Base-by-base conservation (phyloP, 192 early-diverging fungal genomes). In the Entophlyctis luteolus region DNA sequence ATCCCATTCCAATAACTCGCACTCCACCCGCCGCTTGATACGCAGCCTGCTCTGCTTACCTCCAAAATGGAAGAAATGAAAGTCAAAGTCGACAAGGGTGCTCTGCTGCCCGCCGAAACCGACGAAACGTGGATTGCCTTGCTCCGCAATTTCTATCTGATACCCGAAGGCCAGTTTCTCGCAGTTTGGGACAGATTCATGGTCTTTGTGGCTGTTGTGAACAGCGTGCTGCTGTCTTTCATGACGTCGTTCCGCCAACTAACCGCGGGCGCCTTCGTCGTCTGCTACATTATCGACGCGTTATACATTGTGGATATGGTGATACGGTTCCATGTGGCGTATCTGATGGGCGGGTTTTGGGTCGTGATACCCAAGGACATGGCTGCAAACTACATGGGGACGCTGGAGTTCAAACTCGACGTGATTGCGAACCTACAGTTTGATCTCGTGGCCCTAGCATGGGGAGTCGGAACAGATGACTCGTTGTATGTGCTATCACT, bases 331-430 rank as follows among this genome's bases (percentile, higher is more conserved):
- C 79, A 81, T 63, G 58, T 79, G 14, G 77, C 79, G n/a, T 81
- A 81, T 60, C 68, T 81, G 5, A 66, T 73, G 18, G 63, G 68
- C 25, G 79, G 79, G 34, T 81, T 81, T 56, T 81, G 77, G 77
- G 79, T 81, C 27, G 77, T 81, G 14, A 79, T 81, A 49, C 79
- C 79, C 2, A 73, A 71, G 39, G 79, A 81, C 55, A 81, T 81
- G 79, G 70, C 70, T 32, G 14, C 73, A 53, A 62, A 77, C 59
- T 81, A 81, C 38, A 34, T 79, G 6, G 45, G 36, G 22, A 74
- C 77, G 12, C 58, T 42, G 35, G 77, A 81, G 31, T 81, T 81
- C 55, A 60, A 56, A 34, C 76, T 69, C 36, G 79, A 81, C 33
- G 37, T 81, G n/a, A 28, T 75, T 23, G 36, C 56, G 29, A 79